These are phyloP conservation scores for Bryopsis sp. DNA, from an alignment of 139 green algal species.

Conservation along the genomic window DNA sequence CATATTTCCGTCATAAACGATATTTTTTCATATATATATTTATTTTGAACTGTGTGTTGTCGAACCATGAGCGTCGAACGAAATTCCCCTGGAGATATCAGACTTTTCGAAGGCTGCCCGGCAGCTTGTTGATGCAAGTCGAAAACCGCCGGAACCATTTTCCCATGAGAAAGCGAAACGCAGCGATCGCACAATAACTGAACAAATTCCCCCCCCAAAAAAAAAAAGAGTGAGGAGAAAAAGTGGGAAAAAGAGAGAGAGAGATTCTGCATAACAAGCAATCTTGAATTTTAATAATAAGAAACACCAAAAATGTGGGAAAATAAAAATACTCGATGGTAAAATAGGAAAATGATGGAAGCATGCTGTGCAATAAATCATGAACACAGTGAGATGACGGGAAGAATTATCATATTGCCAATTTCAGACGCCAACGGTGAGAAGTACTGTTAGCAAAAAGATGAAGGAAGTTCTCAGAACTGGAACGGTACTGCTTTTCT, in stretches of 20 bases:
- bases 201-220: not conserved
- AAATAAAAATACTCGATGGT: conserved; percentile 5
- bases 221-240: not conserved
- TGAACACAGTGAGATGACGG: no score
- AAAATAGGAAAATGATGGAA: no score
- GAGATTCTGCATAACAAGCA: not conserved
- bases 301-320: not conserved
- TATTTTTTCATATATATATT: no score
- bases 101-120: conserved; percentile 30
- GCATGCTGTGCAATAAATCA: no score
- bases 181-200: conserved; percentile 66
- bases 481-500: not conserved
- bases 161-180: conserved; percentile 64
- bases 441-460: no score
- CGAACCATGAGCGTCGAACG: conserved; percentile 40
- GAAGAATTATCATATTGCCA: no score
- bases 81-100: conserved; percentile 70
- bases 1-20: no score
- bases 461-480: not conserved
- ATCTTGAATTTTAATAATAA: not conserved
- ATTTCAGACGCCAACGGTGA: no score
- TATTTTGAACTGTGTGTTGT: not conserved
- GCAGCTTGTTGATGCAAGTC: conserved; percentile 42
- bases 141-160: conserved; percentile 69
- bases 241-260: not conserved